Evolutionary conservation across 164 flowering plant genomes (phyloP).

Genomic region (Nelumbo lutea): DNA sequence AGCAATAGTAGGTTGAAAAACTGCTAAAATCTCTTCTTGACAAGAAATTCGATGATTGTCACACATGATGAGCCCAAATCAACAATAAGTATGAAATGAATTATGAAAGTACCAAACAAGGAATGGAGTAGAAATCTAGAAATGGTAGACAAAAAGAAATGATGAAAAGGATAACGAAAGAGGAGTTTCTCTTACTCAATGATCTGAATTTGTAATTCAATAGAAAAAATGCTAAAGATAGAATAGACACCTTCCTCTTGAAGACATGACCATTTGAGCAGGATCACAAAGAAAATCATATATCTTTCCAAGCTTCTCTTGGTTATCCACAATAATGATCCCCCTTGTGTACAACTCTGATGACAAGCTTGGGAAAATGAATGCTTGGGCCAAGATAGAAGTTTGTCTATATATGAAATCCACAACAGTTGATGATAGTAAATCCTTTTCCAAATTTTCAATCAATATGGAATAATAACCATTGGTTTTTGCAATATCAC

Average conservation of each 20-base stretch:
- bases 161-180: no score
- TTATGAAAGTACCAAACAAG: no score
- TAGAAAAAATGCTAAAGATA: background rate
- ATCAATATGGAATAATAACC: slow-evolving; percentile 22
- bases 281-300: slow-evolving; percentile 31
- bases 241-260: slow-evolving; percentile 37
- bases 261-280: slow-evolving; percentile 38
- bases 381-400: slow-evolving; percentile 26
- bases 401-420: slow-evolving; percentile 34
- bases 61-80: no score
- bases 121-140: no score
- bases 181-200: no score
- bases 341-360: slow-evolving; percentile 35
- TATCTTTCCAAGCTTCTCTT: slow-evolving; percentile 30
- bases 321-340: slow-evolving; percentile 23
- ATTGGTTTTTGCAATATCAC: slow-evolving; percentile 1
- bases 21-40: no score
- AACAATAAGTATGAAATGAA: no score
- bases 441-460: slow-evolving; percentile 46
- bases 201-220: background rate
- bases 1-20: no score
- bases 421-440: slow-evolving; percentile 27
- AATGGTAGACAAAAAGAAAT: no score
- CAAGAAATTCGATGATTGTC: no score
- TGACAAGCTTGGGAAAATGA: slow-evolving; percentile 35